phyloP scores from a whole-genome alignment of 805 yeast genomes.

The Cyberlindnera euphorbiae region DNA sequence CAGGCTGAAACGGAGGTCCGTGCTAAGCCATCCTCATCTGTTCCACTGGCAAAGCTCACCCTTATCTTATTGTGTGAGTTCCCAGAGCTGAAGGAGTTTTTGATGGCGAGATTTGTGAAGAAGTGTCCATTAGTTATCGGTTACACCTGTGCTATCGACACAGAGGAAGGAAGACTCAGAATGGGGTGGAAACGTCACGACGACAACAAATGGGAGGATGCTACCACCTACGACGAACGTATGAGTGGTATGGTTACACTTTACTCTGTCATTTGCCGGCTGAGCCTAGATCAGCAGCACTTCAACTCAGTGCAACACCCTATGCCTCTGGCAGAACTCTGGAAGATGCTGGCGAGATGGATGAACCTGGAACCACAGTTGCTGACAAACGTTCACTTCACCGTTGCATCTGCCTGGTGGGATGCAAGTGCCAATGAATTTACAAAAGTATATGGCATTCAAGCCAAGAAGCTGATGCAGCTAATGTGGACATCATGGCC shows the following conservation, averaged over 20 bases:
- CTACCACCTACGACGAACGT: slow-evolving; percentile 74
- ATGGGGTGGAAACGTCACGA: slow-evolving; percentile 83
- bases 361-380: slow-evolving; percentile 50
- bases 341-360: slow-evolving; percentile 72
- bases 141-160: slow-evolving; percentile 64
- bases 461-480: slow-evolving; percentile 58
- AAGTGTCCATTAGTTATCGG: slow-evolving; percentile 91
- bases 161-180: slow-evolving; percentile 72
- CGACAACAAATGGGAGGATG: slow-evolving; percentile 42
- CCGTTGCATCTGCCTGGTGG: slow-evolving; percentile 84
- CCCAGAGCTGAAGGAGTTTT: slow-evolving; percentile 36
- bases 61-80: slow-evolving; percentile 45
- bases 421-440: slow-evolving; percentile 69
- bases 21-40: slow-evolving; percentile 69
- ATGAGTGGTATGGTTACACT: slow-evolving; percentile 81
- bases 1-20: slow-evolving; percentile 93
- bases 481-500: slow-evolving; percentile 51
- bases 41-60: slow-evolving; percentile 72
- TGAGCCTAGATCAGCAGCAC: slow-evolving; percentile 30
- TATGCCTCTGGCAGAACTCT: slow-evolving; percentile 49
- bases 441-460: slow-evolving; percentile 54
- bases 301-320: slow-evolving; percentile 40
- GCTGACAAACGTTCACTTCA: slow-evolving; percentile 65
- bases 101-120: slow-evolving; percentile 78
- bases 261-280: slow-evolving; percentile 68